Base-by-base conservation (phyloP, 495 filamentous ascomycete species). In the Talaromyces borbonicus region DNA sequence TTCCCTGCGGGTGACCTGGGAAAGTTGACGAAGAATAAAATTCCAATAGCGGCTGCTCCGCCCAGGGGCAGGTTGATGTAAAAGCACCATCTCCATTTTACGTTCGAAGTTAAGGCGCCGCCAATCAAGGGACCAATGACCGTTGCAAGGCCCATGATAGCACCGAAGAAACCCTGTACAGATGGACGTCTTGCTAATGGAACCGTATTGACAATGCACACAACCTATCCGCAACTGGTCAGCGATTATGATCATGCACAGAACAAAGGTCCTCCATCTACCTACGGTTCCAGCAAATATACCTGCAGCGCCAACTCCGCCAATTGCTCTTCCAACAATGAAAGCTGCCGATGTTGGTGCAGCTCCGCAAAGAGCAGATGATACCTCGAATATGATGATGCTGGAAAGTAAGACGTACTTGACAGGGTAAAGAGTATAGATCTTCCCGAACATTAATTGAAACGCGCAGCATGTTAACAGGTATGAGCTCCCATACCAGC, bases 281-380 rank as follows among this genome's bases (percentile, higher is more conserved):
- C 5, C 5, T 11, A 29, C 11, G 11, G 26, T 29, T 4, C 87
- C 88, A 1, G 78, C 77, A 56, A 83, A 84, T 45, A 92, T 79
- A 33, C 85, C 88, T 2, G 84, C 80, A 14, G 68, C 68, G 4
- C 85, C 86, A 20, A 87, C 49, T 11, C 86, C 86, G 11, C 83
- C 79, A 31, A 90, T 65, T 12, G 85, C 84, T 11, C 86, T 74
- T 3, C 86, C 86, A 47, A 87, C 54, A 53, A 90, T 88, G 19
- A 92, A 66, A 7, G 74, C 72, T 1, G 67, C 61, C 5, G 77
- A 83, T 29, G 61, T 77, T 1, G 81, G 77, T 4, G 85, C 81
- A 2, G 75, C 73, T 32, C 72, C 85, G 56, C 83, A 89, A 44
- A 90, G 65, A 26, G 82, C 56, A 23, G 75, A 80, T 19, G 84